Base-by-base conservation (phyloP, 2,329 filamentous ascomycete genomes). In the Tolypocladium capitatum region DNA sequence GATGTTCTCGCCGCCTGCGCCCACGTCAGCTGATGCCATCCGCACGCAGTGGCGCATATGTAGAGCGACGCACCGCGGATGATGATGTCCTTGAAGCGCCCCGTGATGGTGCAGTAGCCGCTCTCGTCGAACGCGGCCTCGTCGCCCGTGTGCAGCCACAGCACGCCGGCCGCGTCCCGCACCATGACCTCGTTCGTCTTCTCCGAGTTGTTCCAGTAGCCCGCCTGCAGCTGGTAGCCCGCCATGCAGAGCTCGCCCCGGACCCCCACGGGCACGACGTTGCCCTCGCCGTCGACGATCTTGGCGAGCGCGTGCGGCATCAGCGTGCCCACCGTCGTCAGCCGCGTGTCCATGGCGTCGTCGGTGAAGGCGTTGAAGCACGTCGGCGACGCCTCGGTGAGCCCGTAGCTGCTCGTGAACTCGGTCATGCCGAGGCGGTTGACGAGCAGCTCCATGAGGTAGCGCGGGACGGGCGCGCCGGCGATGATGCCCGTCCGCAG, bases 291-390 rank as follows among this genome's bases (percentile, higher is more conserved):
- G 57, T 88, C 80, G 24, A 90, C 78, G 52, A 91, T 85, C 68
- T 92, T 94, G 45, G 86, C 85, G 35, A 76, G 74, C 2, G 80
- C 77, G 57, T 91, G 84, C 4, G 86, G 86, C 69, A 91, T 78
- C 42, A 90, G 68, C 16, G 80, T 84, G 3, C 86, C 86, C 0
- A 90, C 86, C 0, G 84, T 89, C 2, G 76, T 79, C 27, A 90
- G 69, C 34, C 84, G 74, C 35, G 71, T 73, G 52, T 80, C 70
- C 45, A 88, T 75, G 1, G 78, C 75, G 61, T 90, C 86, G 49
- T 83, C 78, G 0, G 82, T 85, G 57, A 84, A 83, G 11, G 86
- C 83, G 56, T 88, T 90, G 70, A 90, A 90, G 64, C 84, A 86
- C 0, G 84, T 88, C 0, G 86, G 86, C 2, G 79, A 84, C 1